Evolutionary conservation across 2,329 filamentous ascomycete genomes (phyloP), one percentile per base, ranked within the genome.

Genomic region (Balansia obtecta): DNA sequence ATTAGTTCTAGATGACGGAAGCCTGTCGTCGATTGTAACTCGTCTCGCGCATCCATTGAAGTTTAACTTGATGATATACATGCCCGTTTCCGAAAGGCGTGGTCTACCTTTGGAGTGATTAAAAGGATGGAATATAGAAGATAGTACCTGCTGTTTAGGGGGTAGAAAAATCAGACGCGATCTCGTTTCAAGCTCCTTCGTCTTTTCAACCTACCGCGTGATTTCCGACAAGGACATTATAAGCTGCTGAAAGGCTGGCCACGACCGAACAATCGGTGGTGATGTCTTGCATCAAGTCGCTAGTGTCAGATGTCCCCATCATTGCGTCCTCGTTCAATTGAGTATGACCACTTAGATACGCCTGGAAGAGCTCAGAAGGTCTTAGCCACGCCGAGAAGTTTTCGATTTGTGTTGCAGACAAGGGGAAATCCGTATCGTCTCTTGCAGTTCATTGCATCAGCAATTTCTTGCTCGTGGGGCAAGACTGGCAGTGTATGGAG

Each of bases 251-350:
- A 6, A 98, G 75, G 63, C 93, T 96, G 15, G 93, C 93, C 30
- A 98, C 91, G 3, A 98, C 91, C 1, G 93, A 97, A 63, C 93
- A 98, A 65, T 98, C 93, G 0, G 91, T 94, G 5, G 91, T 90
- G 52, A 95, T 82, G 66, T 98, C 93, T 66, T 98, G 93, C 2
- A 96, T 89, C 8, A 98, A 76, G 65, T 98, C 91, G 54, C 86
- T 81, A 13, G 77, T 74, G 9, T 73, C 68, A 7, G 68, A 67
- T 15, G 76, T 71, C 45, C 69, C 66, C 80, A 87, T 86, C 11
- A 77, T 68, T 13, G 73, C 51, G 13, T 64, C 58, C 20, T 61
- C 74, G 3, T 62, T 62, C 37, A 55, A 12, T 7, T 44, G 22
- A 9, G 55, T 65, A 62, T 67, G 55, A 59, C 62, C 49, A 8